Evolutionary conservation across 2,329 filamentous ascomycete genomes (phyloP).

Genomic region (Grosmannia serpens): DNA sequence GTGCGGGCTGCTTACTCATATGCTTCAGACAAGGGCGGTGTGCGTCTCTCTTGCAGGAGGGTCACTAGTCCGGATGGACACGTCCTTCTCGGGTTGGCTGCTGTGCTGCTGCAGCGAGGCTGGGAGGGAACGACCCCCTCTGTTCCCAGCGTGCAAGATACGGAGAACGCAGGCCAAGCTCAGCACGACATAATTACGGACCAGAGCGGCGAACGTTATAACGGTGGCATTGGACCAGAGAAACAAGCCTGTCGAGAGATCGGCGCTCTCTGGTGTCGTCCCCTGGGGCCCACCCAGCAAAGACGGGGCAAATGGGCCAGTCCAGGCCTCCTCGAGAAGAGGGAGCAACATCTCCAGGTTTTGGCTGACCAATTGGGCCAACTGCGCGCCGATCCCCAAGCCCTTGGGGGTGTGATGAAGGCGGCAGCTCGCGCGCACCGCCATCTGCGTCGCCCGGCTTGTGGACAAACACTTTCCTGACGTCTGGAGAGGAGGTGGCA

Average conservation of each 20-base stretch:
- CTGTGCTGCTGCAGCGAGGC: neutral
- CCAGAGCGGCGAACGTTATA: neutral
- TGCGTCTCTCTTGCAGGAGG: neutral
- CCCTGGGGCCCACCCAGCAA: neutral
- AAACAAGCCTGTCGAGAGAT: neutral
- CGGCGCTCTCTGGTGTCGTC: neutral
- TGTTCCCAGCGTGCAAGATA: too few relatives aligned
- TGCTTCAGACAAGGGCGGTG: neutral
- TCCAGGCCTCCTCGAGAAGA: neutral
- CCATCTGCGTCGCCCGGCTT: too few relatives aligned
- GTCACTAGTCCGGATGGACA: neutral
- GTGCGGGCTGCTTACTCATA: too few relatives aligned
- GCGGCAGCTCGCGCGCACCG: neutral
- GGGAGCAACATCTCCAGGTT: neutral
- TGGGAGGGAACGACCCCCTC: neutral
- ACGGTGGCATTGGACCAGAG: neutral
- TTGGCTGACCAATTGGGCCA: neutral
- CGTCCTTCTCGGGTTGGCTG: too few relatives aligned
- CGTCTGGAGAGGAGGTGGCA: neutral
- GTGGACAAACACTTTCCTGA: neutral
- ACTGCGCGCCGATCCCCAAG: neutral
- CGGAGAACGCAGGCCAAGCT: neutral
- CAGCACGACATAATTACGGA: too few relatives aligned
- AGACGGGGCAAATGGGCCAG: neutral
- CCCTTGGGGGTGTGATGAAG: neutral